phyloP scores from a whole-genome alignment of 2,329 filamentous ascomycete species.

The Fusarium sp. region DNA sequence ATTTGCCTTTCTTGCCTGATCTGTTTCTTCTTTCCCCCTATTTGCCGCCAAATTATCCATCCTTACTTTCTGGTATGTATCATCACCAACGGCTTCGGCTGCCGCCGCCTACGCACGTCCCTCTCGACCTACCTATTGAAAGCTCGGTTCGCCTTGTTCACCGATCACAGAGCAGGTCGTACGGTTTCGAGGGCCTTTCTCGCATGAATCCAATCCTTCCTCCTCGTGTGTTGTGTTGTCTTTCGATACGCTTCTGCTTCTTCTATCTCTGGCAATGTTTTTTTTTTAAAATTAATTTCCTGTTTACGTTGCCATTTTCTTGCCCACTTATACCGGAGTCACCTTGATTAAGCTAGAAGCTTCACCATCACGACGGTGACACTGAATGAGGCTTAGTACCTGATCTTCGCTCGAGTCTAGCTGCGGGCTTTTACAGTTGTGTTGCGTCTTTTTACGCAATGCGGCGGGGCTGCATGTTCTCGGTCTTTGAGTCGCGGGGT shows the following conservation, averaged over 20 bases:
- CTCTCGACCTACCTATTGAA: slow-evolving; percentile 3
- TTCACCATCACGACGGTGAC: slow-evolving; percentile 31
- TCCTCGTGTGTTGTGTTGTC: neutral
- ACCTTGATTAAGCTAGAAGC: slow-evolving; percentile 34
- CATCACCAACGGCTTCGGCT: slow-evolving; percentile 22
- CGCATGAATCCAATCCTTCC: neutral
- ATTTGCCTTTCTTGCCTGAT: slow-evolving; percentile 15
- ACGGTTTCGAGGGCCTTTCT: slow-evolving; percentile 18
- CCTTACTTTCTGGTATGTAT: neutral
- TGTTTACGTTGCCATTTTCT: slow-evolving; percentile 18
- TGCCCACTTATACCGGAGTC: slow-evolving; percentile 37
- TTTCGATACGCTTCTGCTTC: slow-evolving; percentile 21
- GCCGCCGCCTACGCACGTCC: slow-evolving; percentile 24
- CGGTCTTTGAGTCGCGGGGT: slow-evolving; percentile 20
- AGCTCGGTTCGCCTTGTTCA: slow-evolving; percentile 31
- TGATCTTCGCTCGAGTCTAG: slow-evolving; percentile 36
- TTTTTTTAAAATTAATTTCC: too few species aligned
- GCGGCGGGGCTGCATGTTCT: slow-evolving; percentile 34
- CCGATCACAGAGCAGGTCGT: slow-evolving; percentile 19
- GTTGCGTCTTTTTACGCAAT: slow-evolving; percentile 49
- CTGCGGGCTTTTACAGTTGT: slow-evolving; percentile 37
- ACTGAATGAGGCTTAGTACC: slow-evolving; percentile 30
- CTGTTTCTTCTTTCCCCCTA: neutral
- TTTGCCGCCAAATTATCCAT: slow-evolving; percentile 21
- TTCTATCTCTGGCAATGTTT: slow-evolving; percentile 12